Evolutionary conservation across 768 basidiomycete genomes (phyloP).

Genomic region (Xerocomellus dryophilus): DNA sequence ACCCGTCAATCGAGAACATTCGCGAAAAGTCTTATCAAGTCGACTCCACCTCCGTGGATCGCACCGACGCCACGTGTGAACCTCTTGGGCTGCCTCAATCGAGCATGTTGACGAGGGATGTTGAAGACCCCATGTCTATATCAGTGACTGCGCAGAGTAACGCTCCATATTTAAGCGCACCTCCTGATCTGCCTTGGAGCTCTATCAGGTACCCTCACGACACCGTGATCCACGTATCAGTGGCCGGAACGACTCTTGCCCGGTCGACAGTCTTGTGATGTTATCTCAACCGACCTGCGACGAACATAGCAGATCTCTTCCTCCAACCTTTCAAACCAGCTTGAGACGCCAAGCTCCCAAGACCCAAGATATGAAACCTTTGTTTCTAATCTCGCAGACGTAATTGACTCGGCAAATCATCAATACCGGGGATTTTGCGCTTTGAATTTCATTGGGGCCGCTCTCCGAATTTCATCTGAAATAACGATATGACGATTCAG

Average conservation of each 20-base stretch:
- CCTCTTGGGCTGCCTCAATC: conserved; percentile 2
- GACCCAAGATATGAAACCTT: not conserved
- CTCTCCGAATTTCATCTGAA: not conserved
- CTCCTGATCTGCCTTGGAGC: not conserved
- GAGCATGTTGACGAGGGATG: not conserved
- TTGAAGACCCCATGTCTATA: not conserved
- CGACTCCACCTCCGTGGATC: not conserved
- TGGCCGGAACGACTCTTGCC: not conserved
- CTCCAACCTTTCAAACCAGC: not conserved
- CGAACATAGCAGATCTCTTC: not conserved
- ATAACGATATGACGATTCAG: not conserved
- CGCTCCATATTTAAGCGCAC: not conserved
- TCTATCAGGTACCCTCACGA: not conserved
- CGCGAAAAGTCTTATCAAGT: conserved; percentile 3
- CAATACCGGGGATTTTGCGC: not conserved
- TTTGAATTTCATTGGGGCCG: not conserved
- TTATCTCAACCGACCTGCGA: not conserved
- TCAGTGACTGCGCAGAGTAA: not conserved
- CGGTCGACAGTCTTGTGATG: not conserved
- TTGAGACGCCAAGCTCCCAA: not conserved
- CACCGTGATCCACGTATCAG: not conserved
- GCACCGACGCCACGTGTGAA: not conserved
- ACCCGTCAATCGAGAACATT: not conserved
- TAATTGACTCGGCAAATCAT: not conserved
- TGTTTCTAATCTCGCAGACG: not conserved